Evolutionary conservation across 2,329 filamentous ascomycete species (phyloP), one percentile per base, ranked within the genome.

Genomic region (Curvularia eragrostidis): DNA sequence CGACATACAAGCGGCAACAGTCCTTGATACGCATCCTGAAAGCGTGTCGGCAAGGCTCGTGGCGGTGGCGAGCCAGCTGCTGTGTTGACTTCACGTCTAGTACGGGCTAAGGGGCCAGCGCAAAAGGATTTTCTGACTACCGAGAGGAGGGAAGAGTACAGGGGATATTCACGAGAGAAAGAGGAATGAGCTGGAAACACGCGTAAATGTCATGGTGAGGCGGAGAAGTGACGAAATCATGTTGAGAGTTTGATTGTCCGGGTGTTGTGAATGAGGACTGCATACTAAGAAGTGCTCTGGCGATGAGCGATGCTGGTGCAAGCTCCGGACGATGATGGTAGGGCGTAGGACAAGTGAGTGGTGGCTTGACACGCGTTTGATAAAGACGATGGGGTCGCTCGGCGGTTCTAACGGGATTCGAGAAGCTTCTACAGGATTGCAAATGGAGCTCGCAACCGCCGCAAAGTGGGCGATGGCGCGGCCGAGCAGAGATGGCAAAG

Each of bases 341-440:
- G 32, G 13, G 32, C 28, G 13, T 30, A 30, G 5, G 28, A 9
- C 28, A 30, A 9, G 28, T 30, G 28, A 30, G 10, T 12, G 10
- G 28, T 30, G 28, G 13, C 4, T 4, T 34, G 5, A 34, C 9
- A 34, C 32, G 13, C n/a, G 13, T 5, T 34, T 5, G 2, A 18
- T 18, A 36, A 3, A 34, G 32, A n/a, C 32, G 12, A 34, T 34
- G 32, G 32, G 12, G 32, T 24, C 9, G 42, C 26, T 21, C 28
- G 36, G 51, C n/a, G 19, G 39, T 49, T 47, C 19, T 50, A 39
- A 49, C 32, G 32, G 41, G 32, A 49, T 58, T 58, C 55, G 51
- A 54, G 52, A 43, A 54, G 44, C 18, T 58, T 58, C 55, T 34
- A 49, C 21, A 19, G 24, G 30, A 28, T 34, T 46, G 55, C 32